Base-by-base conservation (phyloP, 1,284 basidiomycete species). In the Retiboletus fuscus region DNA sequence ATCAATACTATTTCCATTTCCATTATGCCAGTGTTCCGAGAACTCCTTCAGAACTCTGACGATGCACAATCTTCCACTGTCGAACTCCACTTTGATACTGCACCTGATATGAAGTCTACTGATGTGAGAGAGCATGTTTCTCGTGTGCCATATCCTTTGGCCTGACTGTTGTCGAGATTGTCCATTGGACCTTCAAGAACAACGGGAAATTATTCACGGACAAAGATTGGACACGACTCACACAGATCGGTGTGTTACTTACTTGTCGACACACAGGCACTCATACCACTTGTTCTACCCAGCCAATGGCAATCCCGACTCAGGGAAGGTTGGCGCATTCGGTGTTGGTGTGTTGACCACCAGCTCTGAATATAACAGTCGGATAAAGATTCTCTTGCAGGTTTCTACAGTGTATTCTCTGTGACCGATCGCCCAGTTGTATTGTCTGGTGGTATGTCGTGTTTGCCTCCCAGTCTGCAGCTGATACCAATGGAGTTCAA, bases 1-100 rank as follows among this genome's bases (percentile, higher is more conserved):
- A 44, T 44, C 18, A 13, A 57, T 16, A 39, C 57, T 39, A 44
- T 39, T 26, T 26, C 53, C 20, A 58, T 18, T 51, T 8, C 49
- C 24, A 15, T 39, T 51, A 24, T 47, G 24, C 12, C 62, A 88
- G 94, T 96, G 57, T 96, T 96, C 78, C 89, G 96, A 61, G 96
- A 98, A 82, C 89, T 98, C 18, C 85, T 98, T 3, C 87, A 98
- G 85, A 99, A 98, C 80, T 96, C 96, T 18, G 96, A 98, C 80
- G 96, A 98, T 83, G 96, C 95, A 0, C 91, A 91, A 53, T 93
- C 96, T 11, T 89, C 87, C 66, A 84, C 89, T 61, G 95, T 93
- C 7, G 93, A 96, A 81, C 93, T 96, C 71, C 89, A 88, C 71
- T 96, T 96, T 75, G 90, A 93, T 63, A 72, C 66, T 28, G 63